These are phyloP conservation scores for Pseudogymnoascus sp. DNA, from an alignment of 2,329 filamentous ascomycete genomes.

Conservation along the genomic window DNA sequence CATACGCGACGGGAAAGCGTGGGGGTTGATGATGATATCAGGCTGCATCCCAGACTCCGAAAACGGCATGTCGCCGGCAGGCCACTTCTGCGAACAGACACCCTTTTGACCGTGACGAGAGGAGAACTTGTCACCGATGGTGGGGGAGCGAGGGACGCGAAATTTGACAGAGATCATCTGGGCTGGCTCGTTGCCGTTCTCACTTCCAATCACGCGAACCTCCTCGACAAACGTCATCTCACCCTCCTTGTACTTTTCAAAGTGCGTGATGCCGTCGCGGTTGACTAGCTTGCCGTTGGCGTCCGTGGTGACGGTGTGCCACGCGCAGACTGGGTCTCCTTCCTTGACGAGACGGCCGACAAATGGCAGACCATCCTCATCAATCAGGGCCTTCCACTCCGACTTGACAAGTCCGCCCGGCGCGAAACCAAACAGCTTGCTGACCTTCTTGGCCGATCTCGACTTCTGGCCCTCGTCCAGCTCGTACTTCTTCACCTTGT, in stretches of 20 bases:
- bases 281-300: constrained; percentile 73
- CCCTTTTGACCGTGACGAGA: constrained; percentile 98
- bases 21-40: constrained; percentile 97
- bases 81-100: constrained; percentile 95
- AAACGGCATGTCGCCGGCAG: constrained; percentile 88
- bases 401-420: constrained; percentile 65
- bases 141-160: constrained; percentile 76
- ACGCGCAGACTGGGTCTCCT: constrained; percentile 80
- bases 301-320: constrained; percentile 78
- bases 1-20: constrained; percentile 99
- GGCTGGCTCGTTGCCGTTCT: constrained; percentile 71
- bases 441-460: constrained; percentile 58
- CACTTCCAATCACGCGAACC: constrained; percentile 80
- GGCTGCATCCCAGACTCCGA: constrained; percentile 94
- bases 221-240: constrained; percentile 88
- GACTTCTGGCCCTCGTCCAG: constrained; percentile 64
- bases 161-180: constrained; percentile 91
- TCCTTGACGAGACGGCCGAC: constrained; percentile 70
- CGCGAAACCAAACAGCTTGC: constrained; percentile 85
- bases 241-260: constrained; percentile 88
- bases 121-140: constrained; percentile 98
- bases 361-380: constrained; percentile 78
- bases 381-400: constrained; percentile 62
- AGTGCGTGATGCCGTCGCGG: constrained; percentile 75
- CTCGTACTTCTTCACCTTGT: constrained; percentile 91